Conservation (phyloP, 306 rosid species). For the Oemleria cerasiformis region DNA sequence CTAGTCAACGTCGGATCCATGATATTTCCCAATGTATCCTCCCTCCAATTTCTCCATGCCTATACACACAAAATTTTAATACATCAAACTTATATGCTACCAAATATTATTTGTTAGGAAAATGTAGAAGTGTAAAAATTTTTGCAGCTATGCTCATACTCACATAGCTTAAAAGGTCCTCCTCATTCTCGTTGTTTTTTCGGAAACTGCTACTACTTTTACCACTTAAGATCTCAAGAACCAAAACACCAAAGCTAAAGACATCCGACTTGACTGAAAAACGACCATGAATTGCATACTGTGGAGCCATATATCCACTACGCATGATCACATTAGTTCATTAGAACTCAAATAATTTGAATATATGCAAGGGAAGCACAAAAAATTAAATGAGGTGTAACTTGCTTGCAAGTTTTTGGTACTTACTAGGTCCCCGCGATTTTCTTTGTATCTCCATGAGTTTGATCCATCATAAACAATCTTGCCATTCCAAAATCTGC, state of each 20-base stretch:
- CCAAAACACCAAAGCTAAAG: slow-evolving; percentile 15
- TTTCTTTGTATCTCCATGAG: slow-evolving; percentile 14
- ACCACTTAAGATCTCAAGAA: slow-evolving; percentile 25
- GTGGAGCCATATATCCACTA: slow-evolving; percentile 34
- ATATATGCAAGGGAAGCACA: too few species aligned
- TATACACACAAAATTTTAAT: background rate
- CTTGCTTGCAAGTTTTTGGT: background rate
- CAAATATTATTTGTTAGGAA: too few species aligned
- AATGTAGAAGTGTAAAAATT: background rate
- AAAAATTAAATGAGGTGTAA: background rate
- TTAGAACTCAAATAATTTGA: background rate
- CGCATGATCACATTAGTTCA: too few species aligned
- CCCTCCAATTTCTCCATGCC: slow-evolving; percentile 6
- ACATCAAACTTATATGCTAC: too few species aligned
- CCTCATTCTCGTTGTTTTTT: background rate
- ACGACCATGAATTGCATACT: background rate
- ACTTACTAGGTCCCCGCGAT: slow-evolving; percentile 13
- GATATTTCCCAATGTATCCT: background rate
- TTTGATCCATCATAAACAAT: background rate
- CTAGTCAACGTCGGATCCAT: background rate
- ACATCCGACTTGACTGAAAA: slow-evolving; percentile 29
- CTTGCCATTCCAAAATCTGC: slow-evolving; percentile 13
- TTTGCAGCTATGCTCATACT: too few species aligned
- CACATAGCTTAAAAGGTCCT: slow-evolving; percentile 13
- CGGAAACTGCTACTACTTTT: background rate